Evolutionary conservation across 192 early-diverging fungal genomes (phyloP).

Genomic region (Coemansia sp.): DNA sequence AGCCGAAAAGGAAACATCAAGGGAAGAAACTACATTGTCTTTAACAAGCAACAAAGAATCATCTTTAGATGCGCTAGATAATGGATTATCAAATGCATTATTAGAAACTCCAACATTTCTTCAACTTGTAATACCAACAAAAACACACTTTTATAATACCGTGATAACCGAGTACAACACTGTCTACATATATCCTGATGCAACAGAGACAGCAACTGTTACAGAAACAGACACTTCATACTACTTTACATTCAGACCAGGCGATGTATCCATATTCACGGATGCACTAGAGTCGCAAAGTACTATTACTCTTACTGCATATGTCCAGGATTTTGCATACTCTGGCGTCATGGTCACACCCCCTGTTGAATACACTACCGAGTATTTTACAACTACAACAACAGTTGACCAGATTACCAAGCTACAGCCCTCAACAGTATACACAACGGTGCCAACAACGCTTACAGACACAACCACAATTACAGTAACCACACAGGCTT

Average conservation of each 20-base stretch:
- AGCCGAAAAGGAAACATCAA: constrained; percentile 24
- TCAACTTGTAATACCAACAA: no score
- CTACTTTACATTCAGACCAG: neutral
- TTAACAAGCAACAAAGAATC: neutral
- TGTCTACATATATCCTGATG: neutral
- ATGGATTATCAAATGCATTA: no score
- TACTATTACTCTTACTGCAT: neutral
- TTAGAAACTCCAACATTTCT: no score
- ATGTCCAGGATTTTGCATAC: neutral
- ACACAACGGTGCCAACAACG: neutral
- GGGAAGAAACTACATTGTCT: neutral
- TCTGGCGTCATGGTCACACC: neutral
- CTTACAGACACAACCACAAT: neutral
- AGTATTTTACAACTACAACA: constrained; percentile 2
- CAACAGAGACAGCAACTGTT: neutral
- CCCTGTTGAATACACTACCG: neutral
- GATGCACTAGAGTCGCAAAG: neutral
- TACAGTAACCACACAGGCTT: neutral
- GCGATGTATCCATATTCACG: neutral
- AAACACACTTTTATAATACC: no score
- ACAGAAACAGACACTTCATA: constrained; percentile 6
- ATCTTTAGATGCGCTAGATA: neutral
- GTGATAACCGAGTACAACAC: neutral
- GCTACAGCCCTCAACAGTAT: neutral
- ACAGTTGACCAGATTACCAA: neutral